phyloP scores from a whole-genome alignment of 73 alveolate species.

The Symbiodinium pilosum region DNA sequence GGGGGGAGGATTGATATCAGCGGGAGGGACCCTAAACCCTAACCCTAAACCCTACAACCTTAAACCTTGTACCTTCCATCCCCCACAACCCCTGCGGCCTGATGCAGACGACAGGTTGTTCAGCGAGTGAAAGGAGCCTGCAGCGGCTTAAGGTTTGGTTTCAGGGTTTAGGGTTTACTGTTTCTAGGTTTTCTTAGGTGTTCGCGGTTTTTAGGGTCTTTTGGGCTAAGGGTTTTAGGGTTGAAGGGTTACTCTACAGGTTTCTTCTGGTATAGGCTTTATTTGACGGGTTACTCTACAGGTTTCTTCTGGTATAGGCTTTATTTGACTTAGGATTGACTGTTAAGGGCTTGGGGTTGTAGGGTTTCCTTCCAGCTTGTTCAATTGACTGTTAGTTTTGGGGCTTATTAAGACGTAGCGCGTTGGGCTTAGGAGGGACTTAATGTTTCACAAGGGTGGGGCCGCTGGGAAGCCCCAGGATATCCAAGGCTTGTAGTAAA shows the following conservation, averaged over 20 bases:
- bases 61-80: background rate
- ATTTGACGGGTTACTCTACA: background rate
- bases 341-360: no score
- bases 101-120: background rate
- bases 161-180: background rate
- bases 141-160: background rate
- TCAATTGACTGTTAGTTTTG: no score
- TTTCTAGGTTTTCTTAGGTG: background rate
- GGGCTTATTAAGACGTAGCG: no score
- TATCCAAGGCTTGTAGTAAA: no score
- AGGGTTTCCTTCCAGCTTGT: no score
- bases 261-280: no score
- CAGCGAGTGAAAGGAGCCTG: background rate
- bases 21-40: background rate
- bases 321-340: no score
- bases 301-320: no score
- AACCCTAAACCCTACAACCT: background rate
- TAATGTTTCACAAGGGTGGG: no score
- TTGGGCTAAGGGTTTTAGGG: background rate
- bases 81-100: background rate
- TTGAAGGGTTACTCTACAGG: background rate
- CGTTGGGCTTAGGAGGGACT: no score
- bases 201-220: background rate
- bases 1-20: no score
- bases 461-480: no score